Evolutionary conservation across 1,284 basidiomycete species (phyloP), one percentile per base, ranked within the genome.

Genomic region (Tilletia setariae): DNA sequence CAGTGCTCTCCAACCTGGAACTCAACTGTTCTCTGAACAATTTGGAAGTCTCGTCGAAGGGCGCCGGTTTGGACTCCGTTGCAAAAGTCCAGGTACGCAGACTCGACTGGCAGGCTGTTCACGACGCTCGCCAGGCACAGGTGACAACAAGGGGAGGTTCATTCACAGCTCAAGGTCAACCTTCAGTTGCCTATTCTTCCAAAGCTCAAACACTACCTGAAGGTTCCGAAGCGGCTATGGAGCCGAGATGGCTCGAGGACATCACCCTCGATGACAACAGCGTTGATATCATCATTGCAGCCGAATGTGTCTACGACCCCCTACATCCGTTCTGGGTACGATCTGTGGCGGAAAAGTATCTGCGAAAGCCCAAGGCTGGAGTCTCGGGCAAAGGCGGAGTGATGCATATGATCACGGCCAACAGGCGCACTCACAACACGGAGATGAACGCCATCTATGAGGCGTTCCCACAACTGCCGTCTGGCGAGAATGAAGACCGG

Each of bases 241-340:
- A 46, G 7, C 13, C 30, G 30, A 16, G 64, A 65, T 32, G 6
- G 16, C 28, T 43, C 7, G n/a, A 51, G 28, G 23, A 63, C 16
- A 49, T 46, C n/a, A 6, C 64, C 23, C 21, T 47, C 0, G 23
- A 23, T 1, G 56, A 68, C 23, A 67, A 28, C 4, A 44, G 47
- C 15, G 77, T 75, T 46, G 78, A 79, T 46, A 40, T 75, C 21
- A 51, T 80, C 47, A 64, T 80, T 47, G 78, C 77, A 28, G 76
- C 77, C 67, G 79, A 80, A 63, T 80, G 79, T 64, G 71, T 80
- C 25, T 80, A 80, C 66, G 77, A 80, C 63, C 70, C 74, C 7
- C 59, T 71, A 1, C 79, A 80, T 64, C 75, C 79, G 0, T 16
- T 61, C 21, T 80, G 79, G 79, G 77, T 80, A 35, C 69, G 71